phyloP scores from a whole-genome alignment of 371 early-diverging fungal genomes.

The Syncephalis fuscata region DNA sequence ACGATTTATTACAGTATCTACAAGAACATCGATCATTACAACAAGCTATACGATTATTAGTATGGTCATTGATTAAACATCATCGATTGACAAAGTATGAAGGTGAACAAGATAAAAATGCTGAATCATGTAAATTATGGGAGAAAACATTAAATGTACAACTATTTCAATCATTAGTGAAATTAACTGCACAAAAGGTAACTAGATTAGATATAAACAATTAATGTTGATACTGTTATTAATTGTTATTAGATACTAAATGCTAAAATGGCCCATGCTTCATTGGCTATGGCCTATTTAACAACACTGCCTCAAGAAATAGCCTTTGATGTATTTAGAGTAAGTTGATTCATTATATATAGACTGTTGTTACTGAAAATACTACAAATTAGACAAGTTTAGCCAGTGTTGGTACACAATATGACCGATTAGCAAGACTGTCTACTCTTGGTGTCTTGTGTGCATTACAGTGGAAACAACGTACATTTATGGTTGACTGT shows the following conservation, averaged over 20 bases:
- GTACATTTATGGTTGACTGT: constrained; percentile 17
- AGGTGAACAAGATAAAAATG: too few species aligned
- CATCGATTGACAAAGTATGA: neutral
- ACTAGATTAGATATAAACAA: neutral
- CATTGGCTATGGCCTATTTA: constrained; percentile 17
- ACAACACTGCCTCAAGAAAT: constrained; percentile 11
- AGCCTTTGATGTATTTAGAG: constrained; percentile 19
- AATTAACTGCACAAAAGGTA: too few species aligned
- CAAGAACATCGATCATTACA: too few species aligned
- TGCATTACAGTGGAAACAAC: constrained; percentile 22
- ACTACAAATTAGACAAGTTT: constrained; percentile 12
- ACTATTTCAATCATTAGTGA: neutral
- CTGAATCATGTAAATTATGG: neutral
- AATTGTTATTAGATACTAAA: neutral
- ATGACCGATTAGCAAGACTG: constrained; percentile 15
- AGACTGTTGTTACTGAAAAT: neutral
- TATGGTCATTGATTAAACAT: neutral
- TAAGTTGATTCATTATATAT: constrained; percentile 1
- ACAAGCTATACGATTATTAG: too few species aligned
- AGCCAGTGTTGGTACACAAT: constrained; percentile 16
- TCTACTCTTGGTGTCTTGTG: constrained; percentile 17
- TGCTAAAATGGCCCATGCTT: constrained; percentile 10
- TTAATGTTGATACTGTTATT: neutral
- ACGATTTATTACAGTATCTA: too few species aligned
- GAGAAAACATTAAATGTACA: neutral